Conservation (phyloP, 371 early-diverging fungal species). For the Coemansia sp. region DNA sequence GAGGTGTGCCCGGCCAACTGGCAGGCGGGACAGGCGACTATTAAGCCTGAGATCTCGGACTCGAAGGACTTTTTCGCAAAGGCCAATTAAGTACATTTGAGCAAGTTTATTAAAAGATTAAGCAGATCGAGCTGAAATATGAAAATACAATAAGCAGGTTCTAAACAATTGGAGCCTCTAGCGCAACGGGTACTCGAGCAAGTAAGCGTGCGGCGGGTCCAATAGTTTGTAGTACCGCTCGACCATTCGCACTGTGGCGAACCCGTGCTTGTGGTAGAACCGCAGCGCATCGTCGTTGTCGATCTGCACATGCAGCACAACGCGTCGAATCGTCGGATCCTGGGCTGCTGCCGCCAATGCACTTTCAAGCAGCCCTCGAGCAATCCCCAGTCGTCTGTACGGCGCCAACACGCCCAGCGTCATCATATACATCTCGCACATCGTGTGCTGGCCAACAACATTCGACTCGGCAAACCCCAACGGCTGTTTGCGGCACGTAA, state of each 20-base stretch:
- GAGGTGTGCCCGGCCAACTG: conserved; percentile 90
- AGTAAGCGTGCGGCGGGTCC: conserved; percentile 77
- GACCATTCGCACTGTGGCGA: conserved; percentile 64
- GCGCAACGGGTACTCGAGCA: conserved; percentile 56
- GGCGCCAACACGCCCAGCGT: conserved; percentile 90
- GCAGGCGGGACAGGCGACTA: conserved; percentile 66
- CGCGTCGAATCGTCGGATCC: conserved; percentile 54
- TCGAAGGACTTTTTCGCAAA: conserved; percentile 75
- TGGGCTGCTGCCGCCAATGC: conserved; percentile 22
- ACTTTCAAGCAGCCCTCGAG: conserved; percentile 48
- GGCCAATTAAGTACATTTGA: conserved; percentile 24
- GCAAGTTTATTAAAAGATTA: too few species aligned
- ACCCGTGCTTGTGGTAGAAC: conserved; percentile 87
- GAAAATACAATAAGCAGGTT: too few species aligned
- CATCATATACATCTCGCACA: conserved; percentile 77
- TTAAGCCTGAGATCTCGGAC: conserved; percentile 65
- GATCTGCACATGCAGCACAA: conserved; percentile 90
- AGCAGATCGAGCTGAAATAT: too few species aligned
- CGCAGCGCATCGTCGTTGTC: conserved; percentile 79
- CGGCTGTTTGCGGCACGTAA: conserved; percentile 75
- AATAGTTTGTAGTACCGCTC: conserved; percentile 86
- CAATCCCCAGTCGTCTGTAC: conserved; percentile 80
- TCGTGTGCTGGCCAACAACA: not conserved
- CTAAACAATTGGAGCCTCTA: not conserved
- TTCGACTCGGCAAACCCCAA: conserved; percentile 34